Conservation (phyloP, 495 filamentous ascomycete genomes). For the Achaetomiella virescens region DNA sequence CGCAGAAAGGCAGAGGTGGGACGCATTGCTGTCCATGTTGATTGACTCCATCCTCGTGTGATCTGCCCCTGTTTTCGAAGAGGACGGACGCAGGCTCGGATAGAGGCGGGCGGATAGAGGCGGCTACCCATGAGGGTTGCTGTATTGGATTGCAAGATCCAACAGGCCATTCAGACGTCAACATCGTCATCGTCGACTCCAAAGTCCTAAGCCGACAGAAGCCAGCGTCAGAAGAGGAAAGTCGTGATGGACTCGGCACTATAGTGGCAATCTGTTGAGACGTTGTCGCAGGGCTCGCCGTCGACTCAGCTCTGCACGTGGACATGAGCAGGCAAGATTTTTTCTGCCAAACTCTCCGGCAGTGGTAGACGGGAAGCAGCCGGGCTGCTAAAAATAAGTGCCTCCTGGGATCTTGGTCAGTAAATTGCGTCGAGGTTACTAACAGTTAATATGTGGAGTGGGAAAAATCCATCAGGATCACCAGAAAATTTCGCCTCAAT, state of each 20-base stretch:
- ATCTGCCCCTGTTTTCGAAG: constrained; percentile 6
- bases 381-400: constrained; percentile 9
- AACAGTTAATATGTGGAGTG: not conserved
- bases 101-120: not conserved
- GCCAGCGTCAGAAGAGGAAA: not conserved
- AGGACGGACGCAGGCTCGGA: constrained; percentile 6
- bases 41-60: constrained; percentile 5
- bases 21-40: too few relatives aligned
- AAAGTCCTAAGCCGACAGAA: not conserved
- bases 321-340: not conserved
- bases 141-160: too few relatives aligned
- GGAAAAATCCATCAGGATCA: not conserved
- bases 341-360: too few relatives aligned
- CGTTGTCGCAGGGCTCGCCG: too few relatives aligned
- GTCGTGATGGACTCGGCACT: not conserved
- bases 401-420: not conserved
- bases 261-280: too few relatives aligned
- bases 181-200: too few relatives aligned
- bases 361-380: too few relatives aligned
- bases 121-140: not conserved
- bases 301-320: not conserved
- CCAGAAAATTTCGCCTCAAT: constrained; percentile 2
- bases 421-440: not conserved
- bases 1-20: too few relatives aligned
- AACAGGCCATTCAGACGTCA: too few relatives aligned